phyloP scores from a whole-genome alignment of 306 rosid species.

The Myrica gale region DNA sequence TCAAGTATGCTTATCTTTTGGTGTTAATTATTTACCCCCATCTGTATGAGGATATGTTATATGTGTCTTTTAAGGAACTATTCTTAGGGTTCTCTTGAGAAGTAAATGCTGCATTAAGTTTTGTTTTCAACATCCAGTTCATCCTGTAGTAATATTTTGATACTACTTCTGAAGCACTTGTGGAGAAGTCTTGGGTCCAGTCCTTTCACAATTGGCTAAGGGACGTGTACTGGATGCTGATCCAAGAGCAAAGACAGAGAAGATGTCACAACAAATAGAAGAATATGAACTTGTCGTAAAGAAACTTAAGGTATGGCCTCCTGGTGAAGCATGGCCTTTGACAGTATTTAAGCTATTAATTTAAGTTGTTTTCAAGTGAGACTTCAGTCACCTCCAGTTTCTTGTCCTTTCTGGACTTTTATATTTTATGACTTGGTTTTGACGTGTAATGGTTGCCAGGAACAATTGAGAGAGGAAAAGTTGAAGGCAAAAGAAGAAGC shows the following conservation, averaged over 20 bases:
- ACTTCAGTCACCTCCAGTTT: constrained; percentile 1
- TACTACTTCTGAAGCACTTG: constrained; percentile 41
- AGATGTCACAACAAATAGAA: constrained; percentile 43
- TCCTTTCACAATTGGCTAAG: constrained; percentile 43
- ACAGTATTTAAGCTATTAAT: constrained; percentile 1
- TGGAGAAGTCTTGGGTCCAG: constrained; percentile 53
- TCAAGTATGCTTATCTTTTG: neutral
- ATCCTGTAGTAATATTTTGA: constrained; percentile 5
- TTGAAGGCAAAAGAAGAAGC: constrained; percentile 87
- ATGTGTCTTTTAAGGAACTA: neutral
- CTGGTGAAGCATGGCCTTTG: constrained; percentile 11
- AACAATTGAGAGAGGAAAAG: constrained; percentile 71
- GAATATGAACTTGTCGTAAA: constrained; percentile 68
- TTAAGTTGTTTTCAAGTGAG: constrained; percentile 7
- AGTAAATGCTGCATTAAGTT: neutral
- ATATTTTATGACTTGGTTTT: constrained; percentile 22
- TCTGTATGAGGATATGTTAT: neutral
- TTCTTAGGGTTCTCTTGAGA: neutral
- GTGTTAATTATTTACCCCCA: neutral
- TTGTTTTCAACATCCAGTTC: constrained; percentile 6
- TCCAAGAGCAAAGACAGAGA: constrained; percentile 41
- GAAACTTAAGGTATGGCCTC: constrained; percentile 69
- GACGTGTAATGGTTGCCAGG: constrained; percentile 42
- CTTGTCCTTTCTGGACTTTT: constrained; percentile 20
- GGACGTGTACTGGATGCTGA: constrained; percentile 38